These are phyloP conservation scores for Daldinia concentrica DNA, from an alignment of 495 filamentous ascomycete genomes.

Conservation along the genomic window DNA sequence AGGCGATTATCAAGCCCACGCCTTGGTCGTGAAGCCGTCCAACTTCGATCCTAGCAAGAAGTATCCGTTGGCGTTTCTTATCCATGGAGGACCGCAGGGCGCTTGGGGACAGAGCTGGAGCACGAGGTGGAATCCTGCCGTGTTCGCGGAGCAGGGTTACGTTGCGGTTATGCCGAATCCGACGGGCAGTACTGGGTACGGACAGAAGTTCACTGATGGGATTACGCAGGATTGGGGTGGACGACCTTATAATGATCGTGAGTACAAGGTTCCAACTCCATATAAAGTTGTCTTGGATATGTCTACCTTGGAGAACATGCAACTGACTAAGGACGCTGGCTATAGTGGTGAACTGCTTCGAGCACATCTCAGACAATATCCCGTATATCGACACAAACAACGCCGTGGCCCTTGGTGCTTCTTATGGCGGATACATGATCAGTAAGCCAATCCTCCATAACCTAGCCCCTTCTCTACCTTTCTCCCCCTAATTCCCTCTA, in stretches of 20 bases:
- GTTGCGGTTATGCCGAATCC: slow-evolving; percentile 89
- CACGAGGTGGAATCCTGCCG: slow-evolving; percentile 89
- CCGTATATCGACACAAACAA: slow-evolving; percentile 77
- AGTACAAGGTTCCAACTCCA: neutral
- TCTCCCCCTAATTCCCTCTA: neutral
- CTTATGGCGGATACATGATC: slow-evolving; percentile 90
- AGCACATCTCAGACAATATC: slow-evolving; percentile 76
- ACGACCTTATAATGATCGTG: slow-evolving; percentile 73
- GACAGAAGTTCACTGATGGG: slow-evolving; percentile 78
- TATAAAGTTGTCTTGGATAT: neutral
- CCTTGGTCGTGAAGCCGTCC: slow-evolving; percentile 83
- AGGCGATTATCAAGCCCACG: slow-evolving; percentile 70
- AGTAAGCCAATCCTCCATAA: slow-evolving; percentile 57
- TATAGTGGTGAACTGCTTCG: slow-evolving; percentile 75
- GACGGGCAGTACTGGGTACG: slow-evolving; percentile 86
- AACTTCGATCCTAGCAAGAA: slow-evolving; percentile 75
- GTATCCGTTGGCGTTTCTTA: slow-evolving; percentile 83
- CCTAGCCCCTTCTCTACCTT: neutral
- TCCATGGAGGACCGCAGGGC: slow-evolving; percentile 90
- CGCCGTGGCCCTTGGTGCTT: slow-evolving; percentile 85
- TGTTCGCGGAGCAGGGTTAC: slow-evolving; percentile 93
- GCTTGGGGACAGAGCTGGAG: slow-evolving; percentile 87
- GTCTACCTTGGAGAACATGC: neutral
- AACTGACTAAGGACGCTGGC: neutral
- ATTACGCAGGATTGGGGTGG: slow-evolving; percentile 84